Evolutionary conservation across 495 filamentous ascomycete species (phyloP).

Genomic region (Xanthoparmelia taractica): DNA sequence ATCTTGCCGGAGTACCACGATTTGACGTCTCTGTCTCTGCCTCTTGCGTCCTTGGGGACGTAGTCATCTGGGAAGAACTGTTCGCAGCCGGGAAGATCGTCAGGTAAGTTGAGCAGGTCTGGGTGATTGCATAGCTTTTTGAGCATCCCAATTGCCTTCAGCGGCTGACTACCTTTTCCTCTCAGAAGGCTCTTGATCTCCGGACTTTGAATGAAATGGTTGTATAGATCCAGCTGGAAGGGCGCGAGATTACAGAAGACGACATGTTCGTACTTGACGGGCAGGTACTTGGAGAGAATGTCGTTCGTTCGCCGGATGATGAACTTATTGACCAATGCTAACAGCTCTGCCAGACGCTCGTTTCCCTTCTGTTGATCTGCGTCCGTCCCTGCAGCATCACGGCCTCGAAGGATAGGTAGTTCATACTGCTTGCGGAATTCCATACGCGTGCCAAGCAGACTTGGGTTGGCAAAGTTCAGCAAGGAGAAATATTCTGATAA

Average conservation of each 20-base stretch:
- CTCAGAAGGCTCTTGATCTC: slow-evolving; percentile 87
- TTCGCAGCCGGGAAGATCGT: slow-evolving; percentile 84
- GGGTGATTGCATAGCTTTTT: slow-evolving; percentile 99
- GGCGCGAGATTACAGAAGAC: slow-evolving; percentile 97
- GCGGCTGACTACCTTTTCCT: slow-evolving; percentile 90
- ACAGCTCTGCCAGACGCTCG: slow-evolving; percentile 72
- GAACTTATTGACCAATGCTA: slow-evolving; percentile 89
- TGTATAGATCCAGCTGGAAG: slow-evolving; percentile 90
- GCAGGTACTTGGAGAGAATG: slow-evolving; percentile 94
- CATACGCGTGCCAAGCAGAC: slow-evolving; percentile 74
- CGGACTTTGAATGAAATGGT: slow-evolving; percentile 91
- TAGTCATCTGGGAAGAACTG: slow-evolving; percentile 79
- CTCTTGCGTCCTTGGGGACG: slow-evolving; percentile 74
- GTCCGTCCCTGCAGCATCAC: slow-evolving; percentile 84
- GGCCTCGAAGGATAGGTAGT: slow-evolving; percentile 82
- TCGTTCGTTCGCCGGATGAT: slow-evolving; percentile 98
- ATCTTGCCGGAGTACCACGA: slow-evolving; percentile 98
- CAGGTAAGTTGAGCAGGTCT: slow-evolving; percentile 76
- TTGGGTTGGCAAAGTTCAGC: slow-evolving; percentile 94
- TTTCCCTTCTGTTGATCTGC: slow-evolving; percentile 76
- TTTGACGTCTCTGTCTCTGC: slow-evolving; percentile 86
- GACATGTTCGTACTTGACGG: slow-evolving; percentile 98
- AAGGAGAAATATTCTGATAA: slow-evolving; percentile 95
- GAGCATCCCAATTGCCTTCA: slow-evolving; percentile 91
- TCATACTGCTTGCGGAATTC: slow-evolving; percentile 97